Evolutionary conservation across 331 rosid genomes (phyloP).

Genomic region (Malus hybrid): DNA sequence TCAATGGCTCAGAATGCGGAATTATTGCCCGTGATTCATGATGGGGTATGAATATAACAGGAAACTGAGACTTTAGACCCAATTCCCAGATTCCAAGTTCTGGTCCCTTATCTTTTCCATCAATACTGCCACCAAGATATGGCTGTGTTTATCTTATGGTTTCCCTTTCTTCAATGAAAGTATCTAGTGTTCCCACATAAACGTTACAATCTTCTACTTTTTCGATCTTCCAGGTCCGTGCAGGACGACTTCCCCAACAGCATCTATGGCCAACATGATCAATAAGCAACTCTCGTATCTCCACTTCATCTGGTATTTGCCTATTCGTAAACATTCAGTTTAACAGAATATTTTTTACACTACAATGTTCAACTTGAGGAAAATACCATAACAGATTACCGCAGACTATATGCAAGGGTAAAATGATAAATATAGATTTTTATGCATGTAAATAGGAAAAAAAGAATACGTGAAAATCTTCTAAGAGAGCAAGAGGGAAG

Average conservation of each 20-base stretch:
- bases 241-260: slow-evolving; percentile 99
- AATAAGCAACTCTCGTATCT: slow-evolving; percentile 85
- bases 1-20: slow-evolving; percentile 77
- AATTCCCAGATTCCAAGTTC: slow-evolving; percentile 87
- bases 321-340: slow-evolving; percentile 28
- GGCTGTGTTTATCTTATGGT: slow-evolving; percentile 58
- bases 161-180: slow-evolving; percentile 93
- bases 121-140: slow-evolving; percentile 48
- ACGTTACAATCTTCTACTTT: slow-evolving; percentile 93
- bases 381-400: background rate
- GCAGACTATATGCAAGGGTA: background rate
- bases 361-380: background rate
- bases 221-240: slow-evolving; percentile 83
- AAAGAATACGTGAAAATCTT: background rate
- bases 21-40: slow-evolving; percentile 61
- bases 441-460: background rate
- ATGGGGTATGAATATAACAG: slow-evolving; percentile 54
- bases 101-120: slow-evolving; percentile 72
- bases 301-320: slow-evolving; percentile 76
- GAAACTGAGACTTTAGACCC: slow-evolving; percentile 84
- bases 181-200: slow-evolving; percentile 84
- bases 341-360: background rate
- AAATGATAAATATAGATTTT: background rate
- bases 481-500: background rate
- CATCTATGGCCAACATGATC: slow-evolving; percentile 97